Percentiles rank a stretch among this genome's conserved stretches.
These are phyloP conservation scores for Sarocladiaceae sp. DNA, from an alignment of 2,329 filamentous ascomycete genomes.

Conservation along the genomic window DNA sequence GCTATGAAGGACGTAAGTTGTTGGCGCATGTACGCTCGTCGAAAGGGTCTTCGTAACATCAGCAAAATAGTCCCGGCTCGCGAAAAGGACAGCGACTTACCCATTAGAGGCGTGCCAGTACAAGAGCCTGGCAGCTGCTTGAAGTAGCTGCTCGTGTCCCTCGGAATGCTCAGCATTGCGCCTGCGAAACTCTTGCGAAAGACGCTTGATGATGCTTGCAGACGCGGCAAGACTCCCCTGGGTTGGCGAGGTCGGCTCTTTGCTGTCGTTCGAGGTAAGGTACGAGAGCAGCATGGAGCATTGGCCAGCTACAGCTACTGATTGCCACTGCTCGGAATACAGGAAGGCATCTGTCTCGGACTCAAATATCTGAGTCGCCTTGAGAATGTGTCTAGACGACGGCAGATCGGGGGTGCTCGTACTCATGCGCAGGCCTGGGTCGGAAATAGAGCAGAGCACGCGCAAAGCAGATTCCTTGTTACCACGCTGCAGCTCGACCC, in stretches of 20 bases:
- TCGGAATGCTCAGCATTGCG: background rate
- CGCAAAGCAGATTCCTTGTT: slow-evolving; percentile 27
- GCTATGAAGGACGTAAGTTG: slow-evolving; percentile 54
- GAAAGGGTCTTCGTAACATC: slow-evolving; percentile 48
- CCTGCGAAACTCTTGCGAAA: background rate
- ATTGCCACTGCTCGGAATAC: slow-evolving; percentile 37
- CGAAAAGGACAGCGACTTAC: slow-evolving; percentile 26
- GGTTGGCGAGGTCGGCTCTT: slow-evolving; percentile 35
- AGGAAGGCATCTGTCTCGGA: slow-evolving; percentile 50
- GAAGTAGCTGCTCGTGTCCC: slow-evolving; percentile 44
- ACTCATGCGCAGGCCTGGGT: slow-evolving; percentile 19
- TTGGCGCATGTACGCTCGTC: slow-evolving; percentile 57
- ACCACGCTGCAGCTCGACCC: slow-evolving; percentile 51
- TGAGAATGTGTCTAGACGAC: slow-evolving; percentile 41
- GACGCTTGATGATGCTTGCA: slow-evolving; percentile 28
- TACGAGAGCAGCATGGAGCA: slow-evolving; percentile 63
- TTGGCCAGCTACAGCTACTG: slow-evolving; percentile 52
- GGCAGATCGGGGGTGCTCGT: slow-evolving; percentile 15
- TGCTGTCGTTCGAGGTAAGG: slow-evolving; percentile 37
- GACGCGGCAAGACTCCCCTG: slow-evolving; percentile 53
- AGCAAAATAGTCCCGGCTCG: slow-evolving; percentile 12
- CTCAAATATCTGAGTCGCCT: slow-evolving; percentile 44
- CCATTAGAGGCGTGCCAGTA: slow-evolving; percentile 57
- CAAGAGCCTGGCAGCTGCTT: slow-evolving; percentile 61
- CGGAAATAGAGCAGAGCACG: slow-evolving; percentile 34